Evolutionary conservation across 257 asterid genomes (phyloP), one percentile per base, ranked within the genome.

Genomic region (Ligustrum vulgare): DNA sequence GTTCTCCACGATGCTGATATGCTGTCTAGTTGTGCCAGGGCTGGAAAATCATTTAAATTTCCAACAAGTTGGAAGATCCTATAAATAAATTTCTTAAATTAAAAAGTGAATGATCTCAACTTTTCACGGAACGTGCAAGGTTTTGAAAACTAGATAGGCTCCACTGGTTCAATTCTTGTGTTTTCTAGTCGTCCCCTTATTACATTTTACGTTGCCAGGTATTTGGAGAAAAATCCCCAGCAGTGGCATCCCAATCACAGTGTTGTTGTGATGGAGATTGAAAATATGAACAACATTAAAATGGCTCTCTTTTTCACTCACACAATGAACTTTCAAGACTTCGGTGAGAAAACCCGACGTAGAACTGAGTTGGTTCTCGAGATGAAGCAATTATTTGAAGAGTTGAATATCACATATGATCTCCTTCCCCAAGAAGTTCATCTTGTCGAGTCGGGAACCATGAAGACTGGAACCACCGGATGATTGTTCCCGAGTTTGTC

Each of bases 241-340:
- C 78, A 75, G 66, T 94, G 99, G 99, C 90, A 94, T 80, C 91
- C 98, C 1, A 88, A 90, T 82, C 99, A 94, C 88, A 94, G 70
- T 43, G 77, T 94, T 39, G 95, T 89, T 45, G 98, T 92, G 77
- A 91, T 87, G 86, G 99, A 92, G 85, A 92, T 94, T 23, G 97
- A 94, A 76, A 88, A 90, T 13, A 86, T 90, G 85, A 91, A 93
- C 91, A 91, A 93, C 89, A 84, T 93, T 34, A 91, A 90, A 84
- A 91, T 93, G 94, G 92, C 77, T 49, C 67, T 93, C 64, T 85
- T 32, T 45, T 86, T 91, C 84, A 91, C 84, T 43, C 96, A 91
- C 76, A 93, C 94, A 1, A 91, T 93, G 91, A 91, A 93, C 86
- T 93, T 91, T 72, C 98, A 93, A 76, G 80, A 93, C 77, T 85